Percentiles rank a stretch among this genome's conserved stretches.
Conservation (phyloP, 805 yeast species). For the Wickerhamomyces mucosus region DNA sequence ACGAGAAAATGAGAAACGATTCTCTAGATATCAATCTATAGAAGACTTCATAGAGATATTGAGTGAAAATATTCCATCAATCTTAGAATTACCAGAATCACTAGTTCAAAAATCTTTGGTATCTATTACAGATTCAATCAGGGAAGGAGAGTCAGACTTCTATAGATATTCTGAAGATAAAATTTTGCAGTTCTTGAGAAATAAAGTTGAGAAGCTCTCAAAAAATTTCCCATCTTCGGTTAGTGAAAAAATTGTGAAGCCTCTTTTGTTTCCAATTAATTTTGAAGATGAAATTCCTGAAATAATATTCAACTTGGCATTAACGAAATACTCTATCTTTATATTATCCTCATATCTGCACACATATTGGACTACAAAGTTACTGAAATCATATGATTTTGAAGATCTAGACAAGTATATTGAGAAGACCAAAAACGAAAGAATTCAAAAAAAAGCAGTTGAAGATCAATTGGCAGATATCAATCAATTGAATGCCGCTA, state of each 20-base stretch:
- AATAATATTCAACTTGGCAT: slow-evolving; percentile 26
- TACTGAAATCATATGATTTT: slow-evolving; percentile 24
- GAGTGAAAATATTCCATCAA: slow-evolving; percentile 8
- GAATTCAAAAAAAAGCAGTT: slow-evolving; percentile 20
- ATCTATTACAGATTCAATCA: slow-evolving; percentile 29
- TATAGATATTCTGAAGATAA: slow-evolving; percentile 34
- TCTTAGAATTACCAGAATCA: slow-evolving; percentile 10
- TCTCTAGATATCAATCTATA: slow-evolving; percentile 23
- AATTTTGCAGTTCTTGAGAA: slow-evolving; percentile 28
- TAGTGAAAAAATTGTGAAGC: slow-evolving; percentile 17
- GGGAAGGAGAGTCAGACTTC: slow-evolving; percentile 35
- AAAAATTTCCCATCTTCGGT: slow-evolving; percentile 29
- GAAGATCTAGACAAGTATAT: slow-evolving; percentile 21
- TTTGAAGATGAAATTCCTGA: slow-evolving; percentile 24
- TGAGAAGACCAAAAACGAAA: slow-evolving; percentile 9
- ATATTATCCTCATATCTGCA: slow-evolving; percentile 37
- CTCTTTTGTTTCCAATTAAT: slow-evolving; percentile 19
- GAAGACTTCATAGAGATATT: slow-evolving; percentile 36
- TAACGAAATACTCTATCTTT: slow-evolving; percentile 34
- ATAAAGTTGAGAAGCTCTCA: slow-evolving; percentile 27
- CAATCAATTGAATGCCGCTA: slow-evolving; percentile 17
- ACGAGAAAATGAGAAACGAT: slow-evolving; percentile 19
- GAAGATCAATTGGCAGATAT: slow-evolving; percentile 21
- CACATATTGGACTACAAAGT: slow-evolving; percentile 10
- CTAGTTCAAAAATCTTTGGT: slow-evolving; percentile 15